Percentiles rank a stretch among this genome's conserved stretches.
Evolutionary conservation across 192 early-diverging fungal species (phyloP).

Genomic region (Rhizoclosmatium sp.): DNA sequence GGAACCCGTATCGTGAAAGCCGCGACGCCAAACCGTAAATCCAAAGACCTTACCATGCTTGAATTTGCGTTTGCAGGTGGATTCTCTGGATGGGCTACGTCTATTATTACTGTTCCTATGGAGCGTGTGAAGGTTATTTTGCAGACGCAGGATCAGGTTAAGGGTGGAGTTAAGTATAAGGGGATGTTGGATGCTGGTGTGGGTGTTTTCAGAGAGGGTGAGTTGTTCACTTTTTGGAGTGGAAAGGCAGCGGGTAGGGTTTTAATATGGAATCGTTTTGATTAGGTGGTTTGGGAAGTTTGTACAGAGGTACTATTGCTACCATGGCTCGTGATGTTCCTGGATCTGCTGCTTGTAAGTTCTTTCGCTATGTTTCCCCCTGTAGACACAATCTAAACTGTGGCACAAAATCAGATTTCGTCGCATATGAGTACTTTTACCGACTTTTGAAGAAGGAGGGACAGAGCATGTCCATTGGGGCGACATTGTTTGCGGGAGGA

Average conservation of each 20-base stretch:
- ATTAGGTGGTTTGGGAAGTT: constrained; percentile 74
- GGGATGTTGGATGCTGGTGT: constrained; percentile 88
- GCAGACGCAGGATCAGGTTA: constrained; percentile 80
- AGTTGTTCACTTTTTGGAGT: neutral
- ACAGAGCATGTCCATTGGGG: constrained; percentile 69
- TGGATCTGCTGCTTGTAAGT: constrained; percentile 90
- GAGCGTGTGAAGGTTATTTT: constrained; percentile 68
- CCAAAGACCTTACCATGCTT: constrained; percentile 68
- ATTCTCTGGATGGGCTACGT: constrained; percentile 95
- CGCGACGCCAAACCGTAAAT: constrained; percentile 63
- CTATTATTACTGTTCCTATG: constrained; percentile 73
- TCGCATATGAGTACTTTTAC: constrained; percentile 83
- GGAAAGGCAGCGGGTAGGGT: too few species aligned
- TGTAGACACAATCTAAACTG: neutral
- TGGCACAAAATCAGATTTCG: constrained; percentile 29
- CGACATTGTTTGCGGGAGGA: constrained; percentile 90
- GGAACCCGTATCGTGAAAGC: constrained; percentile 75
- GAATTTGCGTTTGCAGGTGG: constrained; percentile 91
- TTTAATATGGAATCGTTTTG: too few species aligned
- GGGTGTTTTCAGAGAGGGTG: constrained; percentile 80
- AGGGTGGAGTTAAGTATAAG: constrained; percentile 78
- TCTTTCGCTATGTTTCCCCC: too few species aligned
- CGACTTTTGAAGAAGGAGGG: constrained; percentile 71
- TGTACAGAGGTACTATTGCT: constrained; percentile 95
- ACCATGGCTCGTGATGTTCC: constrained; percentile 93